Evolutionary conservation across 768 basidiomycete genomes (phyloP), one percentile per base, ranked within the genome.

Genomic region (Agaricus subrufescens): DNA sequence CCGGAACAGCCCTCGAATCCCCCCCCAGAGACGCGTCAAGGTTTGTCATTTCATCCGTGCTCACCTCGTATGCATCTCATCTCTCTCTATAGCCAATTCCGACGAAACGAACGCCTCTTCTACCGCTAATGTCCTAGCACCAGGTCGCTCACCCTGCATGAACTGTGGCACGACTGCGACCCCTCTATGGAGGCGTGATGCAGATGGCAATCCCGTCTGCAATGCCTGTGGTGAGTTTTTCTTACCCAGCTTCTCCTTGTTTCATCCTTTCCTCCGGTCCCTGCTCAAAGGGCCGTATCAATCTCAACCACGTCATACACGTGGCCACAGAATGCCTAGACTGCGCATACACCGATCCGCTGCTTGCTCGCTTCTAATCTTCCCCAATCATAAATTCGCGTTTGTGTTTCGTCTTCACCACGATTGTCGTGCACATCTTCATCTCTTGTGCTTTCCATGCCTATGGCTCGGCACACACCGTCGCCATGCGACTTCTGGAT

Each of bases 121-220:
- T 3, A 63, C 50, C 45, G 66, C 67, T 6, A 63, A 52, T 46
- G 66, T 68, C n/a, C 58, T 67, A 48, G 50, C 66, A 7, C 67
- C 79, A 58, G 63, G 73, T 47, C 75, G 76, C 46, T 71, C 78
- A 31, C 76, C 79, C 31, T 91, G 89, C 67, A 76, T 83, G 39
- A 89, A 89, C 69, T 91, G 92, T 71, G 84, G 84, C 15, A 86
- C 87, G n/a, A 74, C 78, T 4, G 80, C 83, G 60, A 91, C 90
- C 54, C 91, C 91, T 37, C 81, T 93, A 27, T 94, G 92, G 92
- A 76, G 91, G 63, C 81, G 91, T 62, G 90, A 90, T 67, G 74
- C 79, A 44, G 84, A 89, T 63, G 92, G 91, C 56, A 90, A 87
- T 69, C 81, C 86, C 48, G 82, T 94, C 66, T 94, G 92, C 76